Evolutionary conservation across 371 early-diverging fungal species (phyloP).

Genomic region (Apophysomyces ossiformis): DNA sequence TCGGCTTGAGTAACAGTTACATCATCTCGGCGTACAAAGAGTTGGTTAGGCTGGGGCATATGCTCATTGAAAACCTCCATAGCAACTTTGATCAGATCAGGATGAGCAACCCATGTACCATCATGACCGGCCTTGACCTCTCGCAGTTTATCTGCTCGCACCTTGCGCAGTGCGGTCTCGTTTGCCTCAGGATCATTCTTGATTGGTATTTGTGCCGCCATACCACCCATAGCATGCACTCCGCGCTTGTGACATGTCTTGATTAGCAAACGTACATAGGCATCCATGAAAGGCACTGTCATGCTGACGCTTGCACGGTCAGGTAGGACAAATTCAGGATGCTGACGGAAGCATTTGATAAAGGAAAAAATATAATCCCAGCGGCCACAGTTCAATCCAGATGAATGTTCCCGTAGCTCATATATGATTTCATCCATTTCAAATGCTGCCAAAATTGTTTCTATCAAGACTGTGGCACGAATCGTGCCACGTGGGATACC

Average conservation of each 20-base stretch:
- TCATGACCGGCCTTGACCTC: slow-evolving; percentile 95
- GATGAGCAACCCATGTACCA: slow-evolving; percentile 98
- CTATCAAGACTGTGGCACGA: slow-evolving; percentile 93
- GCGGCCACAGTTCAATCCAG: slow-evolving; percentile 97
- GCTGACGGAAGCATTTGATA: slow-evolving; percentile 91
- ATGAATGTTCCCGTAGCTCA: slow-evolving; percentile 94
- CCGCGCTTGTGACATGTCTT: slow-evolving; percentile 96
- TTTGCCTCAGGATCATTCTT: slow-evolving; percentile 86
- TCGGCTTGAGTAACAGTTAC: slow-evolving; percentile 84
- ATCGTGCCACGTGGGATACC: slow-evolving; percentile 92
- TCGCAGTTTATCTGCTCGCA: slow-evolving; percentile 89
- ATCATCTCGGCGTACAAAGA: slow-evolving; percentile 89
- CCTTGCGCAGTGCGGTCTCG: slow-evolving; percentile 88
- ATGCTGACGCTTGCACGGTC: slow-evolving; percentile 89
- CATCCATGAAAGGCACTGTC: slow-evolving; percentile 96
- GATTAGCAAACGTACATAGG: slow-evolving; percentile 88
- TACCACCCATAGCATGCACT: slow-evolving; percentile 98
- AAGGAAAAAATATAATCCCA: slow-evolving; percentile 98
- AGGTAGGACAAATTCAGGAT: slow-evolving; percentile 84
- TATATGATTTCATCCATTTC: slow-evolving; percentile 99
- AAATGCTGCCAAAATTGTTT: slow-evolving; percentile 94
- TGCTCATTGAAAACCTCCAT: slow-evolving; percentile 87
- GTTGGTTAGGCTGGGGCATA: slow-evolving; percentile 97
- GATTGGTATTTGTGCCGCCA: slow-evolving; percentile 98
- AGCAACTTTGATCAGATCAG: slow-evolving; percentile 90